Percentiles rank a stretch among this genome's conserved stretches.
These are phyloP conservation scores for Bryoglossum gracile DNA, from an alignment of 495 filamentous ascomycete genomes.

Conservation along the genomic window DNA sequence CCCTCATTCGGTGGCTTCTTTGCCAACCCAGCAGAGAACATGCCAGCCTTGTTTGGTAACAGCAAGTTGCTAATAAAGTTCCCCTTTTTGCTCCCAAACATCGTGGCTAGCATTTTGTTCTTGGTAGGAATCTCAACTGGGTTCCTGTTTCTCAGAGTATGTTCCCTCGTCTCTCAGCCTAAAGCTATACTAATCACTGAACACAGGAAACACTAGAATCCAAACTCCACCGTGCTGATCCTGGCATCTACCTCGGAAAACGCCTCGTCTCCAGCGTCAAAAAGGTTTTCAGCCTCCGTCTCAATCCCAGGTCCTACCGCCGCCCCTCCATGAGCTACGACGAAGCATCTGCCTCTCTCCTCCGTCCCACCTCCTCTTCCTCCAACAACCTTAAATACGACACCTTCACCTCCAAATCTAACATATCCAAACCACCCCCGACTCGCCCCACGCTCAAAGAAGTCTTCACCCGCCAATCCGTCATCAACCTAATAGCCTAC, in stretches of 20 bases:
- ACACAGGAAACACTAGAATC: slow-evolving; percentile 69
- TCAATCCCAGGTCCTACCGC: slow-evolving; percentile 9
- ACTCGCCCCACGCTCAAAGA: slow-evolving; percentile 50
- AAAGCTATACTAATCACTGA: slow-evolving; percentile 10
- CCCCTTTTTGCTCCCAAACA: slow-evolving; percentile 77
- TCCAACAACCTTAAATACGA: slow-evolving; percentile 10
- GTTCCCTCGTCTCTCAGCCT: not conserved
- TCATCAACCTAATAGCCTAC: slow-evolving; percentile 68
- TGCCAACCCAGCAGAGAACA: slow-evolving; percentile 63
- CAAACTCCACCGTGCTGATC: slow-evolving; percentile 56
- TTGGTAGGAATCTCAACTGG: slow-evolving; percentile 63
- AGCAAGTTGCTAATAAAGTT: slow-evolving; percentile 60
- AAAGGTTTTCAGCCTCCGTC: slow-evolving; percentile 9
- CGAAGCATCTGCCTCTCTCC: slow-evolving; percentile 33
- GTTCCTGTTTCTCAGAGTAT: slow-evolving; percentile 57
- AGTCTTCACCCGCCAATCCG: slow-evolving; percentile 67
- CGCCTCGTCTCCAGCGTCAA: slow-evolving; percentile 7
- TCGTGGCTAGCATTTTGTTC: slow-evolving; percentile 67
- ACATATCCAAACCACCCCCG: slow-evolving; percentile 16
- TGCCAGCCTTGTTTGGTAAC: slow-evolving; percentile 57
- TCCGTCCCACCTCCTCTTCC: slow-evolving; percentile 15
- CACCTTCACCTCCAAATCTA: slow-evolving; percentile 22
- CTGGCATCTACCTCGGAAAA: slow-evolving; percentile 60
- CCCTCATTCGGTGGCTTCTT: slow-evolving; percentile 82
- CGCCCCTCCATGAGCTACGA: slow-evolving; percentile 42